phyloP scores from a whole-genome alignment of 805 yeast genomes.

The Candida chilensis region DNA sequence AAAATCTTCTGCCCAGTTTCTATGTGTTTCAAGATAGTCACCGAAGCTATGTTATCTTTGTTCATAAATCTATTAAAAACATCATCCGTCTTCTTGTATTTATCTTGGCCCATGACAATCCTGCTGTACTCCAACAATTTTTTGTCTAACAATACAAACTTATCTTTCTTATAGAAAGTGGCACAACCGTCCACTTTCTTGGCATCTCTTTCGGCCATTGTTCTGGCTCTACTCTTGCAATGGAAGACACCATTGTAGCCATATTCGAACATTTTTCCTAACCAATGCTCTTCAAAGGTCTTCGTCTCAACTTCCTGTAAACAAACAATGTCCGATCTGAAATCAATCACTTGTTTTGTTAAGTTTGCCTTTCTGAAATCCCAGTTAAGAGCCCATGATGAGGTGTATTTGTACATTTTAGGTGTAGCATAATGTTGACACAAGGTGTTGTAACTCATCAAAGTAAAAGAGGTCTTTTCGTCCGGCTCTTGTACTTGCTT shows the following conservation, averaged over 20 bases:
- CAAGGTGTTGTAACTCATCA: slow-evolving; percentile 82
- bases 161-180: slow-evolving; percentile 65
- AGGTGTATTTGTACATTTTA: slow-evolving; percentile 87
- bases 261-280: slow-evolving; percentile 55
- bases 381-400: slow-evolving; percentile 97
- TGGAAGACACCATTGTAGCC: slow-evolving; percentile 82
- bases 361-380: slow-evolving; percentile 74
- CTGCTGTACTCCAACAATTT: slow-evolving; percentile 76
- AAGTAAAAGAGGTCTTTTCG: slow-evolving; percentile 45
- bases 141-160: slow-evolving; percentile 64
- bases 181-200: slow-evolving; percentile 98
- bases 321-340: slow-evolving; percentile 73
- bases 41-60: slow-evolving; percentile 86
- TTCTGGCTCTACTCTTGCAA: slow-evolving; percentile 86
- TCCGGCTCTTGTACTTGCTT: slow-evolving; percentile 13
- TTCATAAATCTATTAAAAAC: slow-evolving; percentile 93
- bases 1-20: slow-evolving; percentile 65
- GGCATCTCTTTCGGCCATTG: slow-evolving; percentile 74
- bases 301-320: slow-evolving; percentile 92
- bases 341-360: slow-evolving; percentile 59
- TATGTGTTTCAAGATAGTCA: slow-evolving; percentile 64
- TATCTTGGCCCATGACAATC: slow-evolving; percentile 72
- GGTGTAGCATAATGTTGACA: slow-evolving; percentile 96
- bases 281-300: slow-evolving; percentile 82
- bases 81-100: slow-evolving; percentile 88